A percentile compares a stretch with the other conserved stretches of the same genome.
These are phyloP conservation scores for Cutaneotrichosporon cavernicola DNA, from an alignment of 1,284 basidiomycete genomes.

Conservation along the genomic window DNA sequence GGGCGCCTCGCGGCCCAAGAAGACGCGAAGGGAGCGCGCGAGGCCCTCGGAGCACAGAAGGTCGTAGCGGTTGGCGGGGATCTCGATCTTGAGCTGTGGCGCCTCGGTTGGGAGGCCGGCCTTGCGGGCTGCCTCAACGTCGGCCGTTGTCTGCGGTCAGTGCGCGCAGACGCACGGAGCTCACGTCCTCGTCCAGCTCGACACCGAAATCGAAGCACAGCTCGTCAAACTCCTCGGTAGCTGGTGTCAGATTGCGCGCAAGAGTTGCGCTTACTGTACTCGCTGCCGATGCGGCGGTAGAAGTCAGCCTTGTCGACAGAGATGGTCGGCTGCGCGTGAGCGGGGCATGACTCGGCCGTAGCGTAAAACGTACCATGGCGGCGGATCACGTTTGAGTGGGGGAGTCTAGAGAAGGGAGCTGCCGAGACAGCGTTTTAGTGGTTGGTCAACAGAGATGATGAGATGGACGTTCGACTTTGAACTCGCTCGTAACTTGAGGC, in stretches of 20 bases:
- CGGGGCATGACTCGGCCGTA: background rate
- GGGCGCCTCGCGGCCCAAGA: conserved; percentile 69
- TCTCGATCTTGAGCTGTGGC: conserved; percentile 96
- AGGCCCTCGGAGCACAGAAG: conserved; percentile 97
- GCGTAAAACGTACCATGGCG: background rate
- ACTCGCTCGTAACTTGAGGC: background rate
- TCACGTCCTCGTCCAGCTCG: conserved; percentile 94
- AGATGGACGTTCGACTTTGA: conserved; percentile 7
- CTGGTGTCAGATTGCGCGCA: conserved; percentile 54
- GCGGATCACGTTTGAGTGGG: background rate
- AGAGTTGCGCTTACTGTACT: conserved; percentile 66
- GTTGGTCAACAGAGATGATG: background rate
- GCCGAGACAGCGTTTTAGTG: conserved; percentile 8
- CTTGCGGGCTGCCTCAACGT: conserved; percentile 76
- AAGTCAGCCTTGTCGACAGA: conserved; percentile 93
- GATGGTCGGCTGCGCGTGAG: conserved; percentile 70
- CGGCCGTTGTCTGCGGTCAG: conserved; percentile 72
- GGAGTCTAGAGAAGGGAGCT: background rate
- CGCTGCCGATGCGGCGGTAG: conserved; percentile 77
- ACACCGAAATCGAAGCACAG: conserved; percentile 97
- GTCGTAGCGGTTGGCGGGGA: conserved; percentile 97
- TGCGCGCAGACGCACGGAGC: conserved; percentile 34
- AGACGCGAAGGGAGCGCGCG: conserved; percentile 79
- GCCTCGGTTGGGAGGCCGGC: conserved; percentile 77
- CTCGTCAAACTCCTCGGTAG: conserved; percentile 89